Evolutionary conservation across 2,329 filamentous ascomycete genomes (phyloP).

Genomic region (Colletotrichum salicis): DNA sequence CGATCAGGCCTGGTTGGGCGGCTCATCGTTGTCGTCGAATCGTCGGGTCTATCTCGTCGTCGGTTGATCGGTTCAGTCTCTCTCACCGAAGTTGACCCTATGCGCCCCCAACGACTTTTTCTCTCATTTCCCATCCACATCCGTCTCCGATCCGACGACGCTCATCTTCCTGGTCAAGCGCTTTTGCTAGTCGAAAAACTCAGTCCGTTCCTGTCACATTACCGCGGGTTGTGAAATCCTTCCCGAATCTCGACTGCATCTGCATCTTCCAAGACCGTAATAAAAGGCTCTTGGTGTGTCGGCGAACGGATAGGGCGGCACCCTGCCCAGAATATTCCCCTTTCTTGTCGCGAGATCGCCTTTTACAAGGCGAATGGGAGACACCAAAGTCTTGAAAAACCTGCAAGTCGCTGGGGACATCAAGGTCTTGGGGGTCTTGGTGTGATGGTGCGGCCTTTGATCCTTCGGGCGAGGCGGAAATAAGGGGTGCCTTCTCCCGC

Average conservation of each 20-base stretch:
- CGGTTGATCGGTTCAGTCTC: not conserved
- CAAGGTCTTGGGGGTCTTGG: conserved; percentile 19
- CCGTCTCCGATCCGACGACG: not conserved
- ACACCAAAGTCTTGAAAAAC: not conserved
- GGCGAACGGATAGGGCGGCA: conserved; percentile 23
- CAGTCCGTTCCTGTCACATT: not conserved
- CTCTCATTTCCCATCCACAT: not conserved
- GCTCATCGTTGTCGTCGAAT: not conserved
- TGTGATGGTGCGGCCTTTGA: not conserved
- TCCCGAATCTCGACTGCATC: conserved; percentile 1
- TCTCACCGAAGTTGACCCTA: not conserved
- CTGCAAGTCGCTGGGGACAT: not conserved
- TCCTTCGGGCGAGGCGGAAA: conserved; percentile 15
- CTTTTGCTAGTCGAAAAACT: not conserved
- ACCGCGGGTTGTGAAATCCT: not conserved
- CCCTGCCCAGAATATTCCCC: conserved; percentile 11
- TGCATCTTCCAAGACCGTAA: not conserved
- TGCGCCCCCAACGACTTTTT: too few relatives aligned
- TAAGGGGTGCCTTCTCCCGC: not conserved
- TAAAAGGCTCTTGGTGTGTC: not conserved
- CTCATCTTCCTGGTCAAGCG: conserved; percentile 1
- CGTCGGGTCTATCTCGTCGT: not conserved
- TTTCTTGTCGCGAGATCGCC: not conserved
- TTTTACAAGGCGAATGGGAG: not conserved
- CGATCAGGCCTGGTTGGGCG: not conserved